Conservation (phyloP, 371 early-diverging fungal genomes). For the Mucor racemosus region DNA sequence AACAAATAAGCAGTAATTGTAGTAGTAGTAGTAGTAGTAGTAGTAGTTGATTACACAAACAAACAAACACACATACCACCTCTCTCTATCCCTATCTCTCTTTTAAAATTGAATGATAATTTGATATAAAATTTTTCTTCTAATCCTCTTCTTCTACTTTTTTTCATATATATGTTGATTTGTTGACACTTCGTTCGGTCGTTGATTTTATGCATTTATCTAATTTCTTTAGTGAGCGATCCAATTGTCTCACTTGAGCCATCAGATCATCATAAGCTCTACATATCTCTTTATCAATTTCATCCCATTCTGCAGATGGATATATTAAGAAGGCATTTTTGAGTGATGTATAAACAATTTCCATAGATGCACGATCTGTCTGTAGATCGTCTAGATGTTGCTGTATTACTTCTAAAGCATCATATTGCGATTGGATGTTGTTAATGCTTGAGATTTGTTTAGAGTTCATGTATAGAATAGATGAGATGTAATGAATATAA, state of each 20-base stretch:
- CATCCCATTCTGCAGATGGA: conserved; percentile 18
- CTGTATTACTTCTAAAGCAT: conserved; percentile 18
- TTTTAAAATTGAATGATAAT: not conserved
- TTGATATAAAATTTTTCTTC: not conserved
- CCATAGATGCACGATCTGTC: conserved; percentile 25
- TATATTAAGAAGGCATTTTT: conserved; percentile 27
- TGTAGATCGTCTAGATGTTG: conserved; percentile 19
- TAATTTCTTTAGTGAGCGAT: conserved; percentile 24
- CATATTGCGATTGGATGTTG: conserved; percentile 7
- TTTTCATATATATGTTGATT: not conserved
- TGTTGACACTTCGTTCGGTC: not conserved
- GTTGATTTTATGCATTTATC: conserved; percentile 23
- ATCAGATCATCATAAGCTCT: conserved; percentile 31
- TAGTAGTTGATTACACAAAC: no score
- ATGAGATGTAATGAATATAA: not conserved
- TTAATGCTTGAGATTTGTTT: not conserved
- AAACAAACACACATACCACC: not conserved
- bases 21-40: no score
- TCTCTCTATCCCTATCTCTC: not conserved
- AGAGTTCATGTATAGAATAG: not conserved
- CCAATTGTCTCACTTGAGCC: conserved; percentile 32
- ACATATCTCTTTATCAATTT: conserved; percentile 26
- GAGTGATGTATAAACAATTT: conserved; percentile 24
- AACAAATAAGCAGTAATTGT: conserved; percentile 47
- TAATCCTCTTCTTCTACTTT: not conserved